Percentiles rank a stretch among this genome's conserved stretches.
These are phyloP conservation scores for Pseudocercospora ulei DNA, from an alignment of 2,329 filamentous ascomycete species.

Conservation along the genomic window DNA sequence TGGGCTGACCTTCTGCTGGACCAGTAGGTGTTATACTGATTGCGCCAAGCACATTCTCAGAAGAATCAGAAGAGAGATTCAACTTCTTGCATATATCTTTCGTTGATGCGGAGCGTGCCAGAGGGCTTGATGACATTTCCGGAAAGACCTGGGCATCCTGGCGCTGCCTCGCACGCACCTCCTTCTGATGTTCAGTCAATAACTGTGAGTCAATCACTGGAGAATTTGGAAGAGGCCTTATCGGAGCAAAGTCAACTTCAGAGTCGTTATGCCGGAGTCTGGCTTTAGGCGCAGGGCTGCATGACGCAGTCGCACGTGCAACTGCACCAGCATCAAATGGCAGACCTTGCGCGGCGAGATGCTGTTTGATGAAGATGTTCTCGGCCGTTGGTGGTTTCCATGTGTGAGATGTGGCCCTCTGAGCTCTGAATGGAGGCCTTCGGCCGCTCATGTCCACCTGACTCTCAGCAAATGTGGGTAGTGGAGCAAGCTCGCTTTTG, in stretches of 20 bases:
- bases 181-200: slow-evolving; percentile 68
- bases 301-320: background rate
- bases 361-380: slow-evolving; percentile 21
- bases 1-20: slow-evolving; percentile 32
- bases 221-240: slow-evolving; percentile 49
- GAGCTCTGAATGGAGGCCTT: background rate
- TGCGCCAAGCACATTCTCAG: slow-evolving; percentile 21
- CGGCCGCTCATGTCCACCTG: slow-evolving; percentile 7
- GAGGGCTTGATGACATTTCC: slow-evolving; percentile 52
- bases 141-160: slow-evolving; percentile 57
- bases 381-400: slow-evolving; percentile 8
- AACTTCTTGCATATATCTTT: slow-evolving; percentile 24
- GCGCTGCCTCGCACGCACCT: slow-evolving; percentile 63
- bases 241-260: slow-evolving; percentile 65
- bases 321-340: slow-evolving; percentile 7
- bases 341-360: slow-evolving; percentile 20
- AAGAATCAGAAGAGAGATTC: slow-evolving; percentile 23
- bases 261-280: slow-evolving; percentile 69
- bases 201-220: slow-evolving; percentile 55
- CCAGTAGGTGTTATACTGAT: slow-evolving; percentile 39
- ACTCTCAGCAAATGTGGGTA: slow-evolving; percentile 27
- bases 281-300: slow-evolving; percentile 36
- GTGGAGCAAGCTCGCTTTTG: slow-evolving; percentile 32
- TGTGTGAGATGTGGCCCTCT: background rate
- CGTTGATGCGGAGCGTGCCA: slow-evolving; percentile 23